Base-by-base conservation (phyloP, 805 yeast genomes). In the Nakazawaea ishiwadae region DNA sequence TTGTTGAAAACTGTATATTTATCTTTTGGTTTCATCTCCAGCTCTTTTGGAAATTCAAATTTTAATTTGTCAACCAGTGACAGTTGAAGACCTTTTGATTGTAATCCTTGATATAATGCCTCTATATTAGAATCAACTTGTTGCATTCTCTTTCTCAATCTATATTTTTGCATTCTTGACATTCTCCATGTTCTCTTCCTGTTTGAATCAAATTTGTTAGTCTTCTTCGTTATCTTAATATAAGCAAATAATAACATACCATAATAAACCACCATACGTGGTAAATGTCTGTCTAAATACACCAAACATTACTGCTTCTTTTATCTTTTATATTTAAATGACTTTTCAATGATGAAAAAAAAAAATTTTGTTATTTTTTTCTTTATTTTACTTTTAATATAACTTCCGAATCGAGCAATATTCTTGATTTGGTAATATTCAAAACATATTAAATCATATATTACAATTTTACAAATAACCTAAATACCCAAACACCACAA, bases 1-100 rank as follows among this genome's bases (percentile, higher is more conserved):
- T 76, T 83, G 63, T 78, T 80, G 66, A 85, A 91, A 1, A 88
- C 82, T 35, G 95, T 81, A 65, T 93, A 93, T 63, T 91, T 91
- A 65, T 93, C 95, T 48, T 63, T 69, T 6, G 96, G 71, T 1
- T 63, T 55, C 97, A 91, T 90, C 46, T 89, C 88, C 26, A 60
- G 50, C 55, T 89, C 96, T 54, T 78, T 83, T 30, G 97, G 96
- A 55, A 84, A 73, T 16, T 66, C 65, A n/a, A 50, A 46, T 54
- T 64, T 64, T 39, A 75, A 57, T 19, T 56, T 46, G 21, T 59
- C 60, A 4, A 73, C 51, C 48, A 59, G 55, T 43, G 60, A 58
- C 36, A 66, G 50, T 15, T 53, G 40, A 48, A 57, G 47, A 12
- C 66, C 65, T 31, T 60, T 58, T 12, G 48, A 46, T 27, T 56